Conservation (phyloP, 805 yeast genomes). For the Ogataea kodamae region DNA sequence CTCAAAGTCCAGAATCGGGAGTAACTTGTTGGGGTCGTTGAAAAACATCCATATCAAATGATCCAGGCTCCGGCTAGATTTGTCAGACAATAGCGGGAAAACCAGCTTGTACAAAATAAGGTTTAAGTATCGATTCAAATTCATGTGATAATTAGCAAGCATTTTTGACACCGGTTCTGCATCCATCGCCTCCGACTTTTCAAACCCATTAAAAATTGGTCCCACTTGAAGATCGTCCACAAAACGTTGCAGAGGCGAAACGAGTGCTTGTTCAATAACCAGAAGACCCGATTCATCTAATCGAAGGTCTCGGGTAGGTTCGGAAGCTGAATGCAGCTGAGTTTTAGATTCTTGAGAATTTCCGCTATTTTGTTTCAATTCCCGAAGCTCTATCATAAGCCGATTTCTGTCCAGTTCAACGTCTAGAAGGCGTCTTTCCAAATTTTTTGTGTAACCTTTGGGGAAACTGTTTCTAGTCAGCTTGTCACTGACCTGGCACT, state of each 20-base stretch:
- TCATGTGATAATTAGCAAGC: conserved; percentile 35
- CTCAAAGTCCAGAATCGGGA: conserved; percentile 53
- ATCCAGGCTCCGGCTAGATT: conserved; percentile 34
- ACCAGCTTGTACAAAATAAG: conserved; percentile 32
- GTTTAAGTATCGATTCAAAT: conserved; percentile 34
- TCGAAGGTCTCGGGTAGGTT: conserved; percentile 2
- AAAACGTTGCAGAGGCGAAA: conserved; percentile 24
- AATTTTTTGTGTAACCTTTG: conserved; percentile 73
- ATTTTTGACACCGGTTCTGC: conserved; percentile 19
- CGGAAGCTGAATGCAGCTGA: not conserved
- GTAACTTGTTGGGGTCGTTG: conserved; percentile 48
- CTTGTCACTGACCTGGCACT: conserved; percentile 70
- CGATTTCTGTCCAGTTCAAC: conserved; percentile 54
- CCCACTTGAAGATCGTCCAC: conserved; percentile 23
- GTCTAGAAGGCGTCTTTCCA: conserved; percentile 59
- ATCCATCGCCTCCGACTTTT: conserved; percentile 11
- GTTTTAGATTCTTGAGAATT: not conserved
- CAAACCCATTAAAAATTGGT: conserved; percentile 32
- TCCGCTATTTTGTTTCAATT: conserved; percentile 18
- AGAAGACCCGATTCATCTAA: conserved; percentile 23
- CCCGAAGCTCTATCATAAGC: conserved; percentile 35
- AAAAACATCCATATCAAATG: conserved; percentile 47
- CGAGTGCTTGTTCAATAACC: conserved; percentile 29
- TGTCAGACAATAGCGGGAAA: conserved; percentile 28
- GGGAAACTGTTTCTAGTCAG: conserved; percentile 76